phyloP scores from a whole-genome alignment of 2,329 filamentous ascomycete genomes.

The Fusarium palustre region DNA sequence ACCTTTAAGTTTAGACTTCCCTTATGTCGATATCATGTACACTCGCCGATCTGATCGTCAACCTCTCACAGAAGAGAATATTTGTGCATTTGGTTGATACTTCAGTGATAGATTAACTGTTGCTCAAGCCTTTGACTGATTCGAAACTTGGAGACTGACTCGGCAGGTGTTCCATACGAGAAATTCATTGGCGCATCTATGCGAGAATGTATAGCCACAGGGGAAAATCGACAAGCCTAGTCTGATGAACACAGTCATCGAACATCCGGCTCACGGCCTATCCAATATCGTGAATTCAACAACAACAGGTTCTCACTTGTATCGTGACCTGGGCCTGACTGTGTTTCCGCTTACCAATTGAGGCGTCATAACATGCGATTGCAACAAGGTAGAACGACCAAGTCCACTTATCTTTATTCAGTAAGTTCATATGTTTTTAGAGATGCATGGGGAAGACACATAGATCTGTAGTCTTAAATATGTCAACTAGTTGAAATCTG shows the following conservation, averaged over 20 bases:
- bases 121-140: background rate
- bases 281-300: slow-evolving; percentile 72
- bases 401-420: background rate
- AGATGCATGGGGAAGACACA: background rate
- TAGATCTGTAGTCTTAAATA: background rate
- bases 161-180: slow-evolving; percentile 76
- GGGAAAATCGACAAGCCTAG: slow-evolving; percentile 69
- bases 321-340: slow-evolving; percentile 71
- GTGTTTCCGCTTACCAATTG: slow-evolving; percentile 69
- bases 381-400: slow-evolving; percentile 59
- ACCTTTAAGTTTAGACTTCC: slow-evolving; percentile 66
- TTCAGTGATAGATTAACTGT: slow-evolving; percentile 61
- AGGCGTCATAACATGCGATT: slow-evolving; percentile 75
- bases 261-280: slow-evolving; percentile 76
- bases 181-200: slow-evolving; percentile 74
- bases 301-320: slow-evolving; percentile 71
- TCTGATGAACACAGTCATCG: slow-evolving; percentile 72
- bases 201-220: slow-evolving; percentile 73
- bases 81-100: slow-evolving; percentile 77
- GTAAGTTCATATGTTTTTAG: background rate
- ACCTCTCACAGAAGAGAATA: slow-evolving; percentile 77
- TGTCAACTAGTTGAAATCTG: background rate
- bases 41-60: slow-evolving; percentile 75
- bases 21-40: slow-evolving; percentile 76
- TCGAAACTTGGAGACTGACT: background rate